A percentile compares a stretch with the other conserved stretches of the same genome.
phyloP scores from a whole-genome alignment of 495 filamentous ascomycete species.

The Daldinia concentrica region DNA sequence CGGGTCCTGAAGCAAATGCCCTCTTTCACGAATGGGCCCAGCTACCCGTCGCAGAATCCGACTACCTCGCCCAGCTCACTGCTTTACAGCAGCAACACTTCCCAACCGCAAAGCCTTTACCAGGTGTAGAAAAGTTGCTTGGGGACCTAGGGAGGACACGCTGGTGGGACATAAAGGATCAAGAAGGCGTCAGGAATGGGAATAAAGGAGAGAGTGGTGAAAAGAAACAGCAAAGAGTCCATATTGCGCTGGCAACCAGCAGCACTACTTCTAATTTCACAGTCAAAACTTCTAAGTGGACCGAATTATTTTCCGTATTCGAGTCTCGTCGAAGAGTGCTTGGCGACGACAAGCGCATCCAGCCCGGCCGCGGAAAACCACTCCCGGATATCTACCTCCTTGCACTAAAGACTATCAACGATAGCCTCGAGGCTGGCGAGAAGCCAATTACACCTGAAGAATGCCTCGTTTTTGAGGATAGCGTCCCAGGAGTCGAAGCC shows the following conservation, averaged over 20 bases:
- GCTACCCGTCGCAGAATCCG: conserved; percentile 74
- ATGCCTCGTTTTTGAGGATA: conserved; percentile 96
- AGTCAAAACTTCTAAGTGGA: conserved; percentile 81
- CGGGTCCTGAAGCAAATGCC: conserved; percentile 68
- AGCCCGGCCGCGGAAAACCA: conserved; percentile 85
- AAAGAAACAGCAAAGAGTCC: conserved; percentile 61
- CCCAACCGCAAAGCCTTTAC: conserved; percentile 75
- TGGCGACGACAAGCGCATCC: conserved; percentile 87
- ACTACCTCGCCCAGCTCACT: conserved; percentile 67
- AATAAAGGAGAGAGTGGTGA: conserved; percentile 30
- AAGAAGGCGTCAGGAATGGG: conserved; percentile 25
- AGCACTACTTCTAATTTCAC: conserved; percentile 74
- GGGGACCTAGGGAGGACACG: conserved; percentile 57
- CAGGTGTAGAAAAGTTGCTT: conserved; percentile 79
- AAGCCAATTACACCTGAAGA: conserved; percentile 79
- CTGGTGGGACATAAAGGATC: conserved; percentile 52
- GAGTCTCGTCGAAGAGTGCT: conserved; percentile 72
- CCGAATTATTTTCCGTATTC: conserved; percentile 78
- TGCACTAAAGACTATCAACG: conserved; percentile 86
- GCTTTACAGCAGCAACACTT: conserved; percentile 76
- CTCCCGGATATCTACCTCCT: conserved; percentile 94
- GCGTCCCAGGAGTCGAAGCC: conserved; percentile 90
- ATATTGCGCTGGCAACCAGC: conserved; percentile 89
- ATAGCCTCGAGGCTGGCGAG: conserved; percentile 68
- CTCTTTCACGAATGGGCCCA: conserved; percentile 79